phyloP scores from a whole-genome alignment of 106 monocot genomes.

The Gastrodia elata region DNA sequence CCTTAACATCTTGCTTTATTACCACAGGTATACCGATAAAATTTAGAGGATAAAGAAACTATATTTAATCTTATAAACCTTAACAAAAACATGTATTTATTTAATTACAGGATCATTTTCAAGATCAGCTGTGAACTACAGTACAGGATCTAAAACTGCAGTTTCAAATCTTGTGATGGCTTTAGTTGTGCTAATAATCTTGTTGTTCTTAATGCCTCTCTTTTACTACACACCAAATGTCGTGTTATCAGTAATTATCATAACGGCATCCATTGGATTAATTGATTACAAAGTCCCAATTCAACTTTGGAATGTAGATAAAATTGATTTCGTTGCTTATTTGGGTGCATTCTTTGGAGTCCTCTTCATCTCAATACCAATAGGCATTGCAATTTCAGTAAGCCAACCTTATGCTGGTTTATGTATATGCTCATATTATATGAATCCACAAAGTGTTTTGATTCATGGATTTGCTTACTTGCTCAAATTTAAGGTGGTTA shows the following conservation, averaged over 20 bases:
- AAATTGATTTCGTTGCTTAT: conserved; percentile 65
- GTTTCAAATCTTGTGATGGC: conserved; percentile 72
- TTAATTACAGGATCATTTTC: conserved; percentile 45
- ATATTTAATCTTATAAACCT: too few species aligned
- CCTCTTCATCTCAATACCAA: conserved; percentile 65
- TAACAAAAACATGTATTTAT: not conserved
- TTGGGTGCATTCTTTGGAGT: conserved; percentile 63
- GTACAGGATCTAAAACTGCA: conserved; percentile 56
- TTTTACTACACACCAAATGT: conserved; percentile 77
- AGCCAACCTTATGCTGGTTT: not conserved
- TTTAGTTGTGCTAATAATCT: conserved; percentile 54
- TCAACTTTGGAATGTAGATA: conserved; percentile 71
- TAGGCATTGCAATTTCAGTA: conserved; percentile 60
- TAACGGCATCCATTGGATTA: conserved; percentile 45
- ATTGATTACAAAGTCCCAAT: conserved; percentile 35
- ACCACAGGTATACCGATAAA: conserved; percentile 27
- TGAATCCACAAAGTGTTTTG: too few species aligned
- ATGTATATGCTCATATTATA: too few species aligned
- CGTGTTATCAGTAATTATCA: conserved; percentile 46
- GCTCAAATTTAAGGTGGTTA: conserved; percentile 24
- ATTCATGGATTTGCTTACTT: not conserved
- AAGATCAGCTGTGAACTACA: conserved; percentile 74
- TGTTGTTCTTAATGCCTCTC: conserved; percentile 68
- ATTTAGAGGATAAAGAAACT: too few species aligned
- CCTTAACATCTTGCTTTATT: conserved; percentile 36